Base-by-base conservation (phyloP, 2,329 filamentous ascomycete genomes). In the Dactylellina haptotyla region DNA sequence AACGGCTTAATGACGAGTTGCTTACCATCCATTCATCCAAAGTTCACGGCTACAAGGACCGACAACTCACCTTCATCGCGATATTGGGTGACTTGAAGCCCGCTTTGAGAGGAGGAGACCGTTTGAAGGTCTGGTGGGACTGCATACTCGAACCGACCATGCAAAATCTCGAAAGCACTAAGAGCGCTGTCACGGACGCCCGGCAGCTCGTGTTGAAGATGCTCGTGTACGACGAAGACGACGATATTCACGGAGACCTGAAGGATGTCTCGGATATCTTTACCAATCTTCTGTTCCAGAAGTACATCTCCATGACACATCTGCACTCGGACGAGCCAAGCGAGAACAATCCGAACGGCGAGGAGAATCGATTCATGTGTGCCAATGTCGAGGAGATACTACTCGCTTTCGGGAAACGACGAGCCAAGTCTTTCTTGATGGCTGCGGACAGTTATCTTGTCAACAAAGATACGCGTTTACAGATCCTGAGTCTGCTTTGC, bases 1-100 rank as follows among this genome's bases (percentile, higher is more conserved):
- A 91, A 76, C 87, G 88, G 66, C 84, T 93, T 56, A 88, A 92
- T 75, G 90, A 92, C 41, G 90, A 93, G 77, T 84, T 95, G 5
- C 82, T 89, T 41, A 81, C 84, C 23, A 84, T 91, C 61, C 92
- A 89, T 81, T 84, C 88, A 67, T 88, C 86, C 78, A 83, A 87
- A 75, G 86, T 93, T 70, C 83, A 84, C 23, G 84, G 85, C 32
- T 83, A 84, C 23, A 82, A 86, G 1, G 80, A 84, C 56, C 86
- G 87, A 76, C 85, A 87, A 79, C 87, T 86, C 6, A 82, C 87
- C n/a, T 95, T 93, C 80, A 83, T 93, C 16, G 85, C 85, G 54
- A 84, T 91, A 48, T 81, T 94, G 63, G 85, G 87, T 50, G 85
- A 84, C 41, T 82, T 94, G 34, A 84, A 88, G 23, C 87, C 89